Evolutionary conservation across 2,329 filamentous ascomycete genomes (phyloP), one percentile per base, ranked within the genome.

Genomic region (Trichocomaceae sp.): DNA sequence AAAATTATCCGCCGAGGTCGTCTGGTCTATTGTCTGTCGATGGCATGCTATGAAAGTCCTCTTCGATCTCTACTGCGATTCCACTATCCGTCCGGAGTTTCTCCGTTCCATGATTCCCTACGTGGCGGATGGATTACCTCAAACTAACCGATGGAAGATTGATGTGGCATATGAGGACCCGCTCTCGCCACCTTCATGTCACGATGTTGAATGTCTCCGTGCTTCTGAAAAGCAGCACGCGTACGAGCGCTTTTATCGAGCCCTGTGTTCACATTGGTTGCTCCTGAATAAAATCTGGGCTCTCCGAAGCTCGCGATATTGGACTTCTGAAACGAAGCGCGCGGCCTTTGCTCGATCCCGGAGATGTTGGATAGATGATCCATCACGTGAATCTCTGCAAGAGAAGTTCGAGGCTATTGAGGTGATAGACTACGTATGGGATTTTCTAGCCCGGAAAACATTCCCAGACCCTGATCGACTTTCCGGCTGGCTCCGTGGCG

Each of bases 31-130:
- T 48, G 33, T 56, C 17, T 33, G 20, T 44, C 49, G 54, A 48
- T 56, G 54, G 42, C 44, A 56, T 10, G 35, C 42, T 22, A 52
- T 56, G 20, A 56, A 52, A 29, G 4, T 39, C 19, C 49, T 56
- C 17, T 56, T 56, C 13, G 9, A 52, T 17, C 35, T 56, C 1
- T 56, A 56, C 23, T 52, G 33, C 23, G 49, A 56, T 15, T 52
- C 54, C 9, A 31, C 33, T 6, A 41, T 56, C 22, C 44, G 39
- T 15, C 42, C 13, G 12, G 41, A 37, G 17, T 55, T 37, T 39
- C 39, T 55, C 8, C 47, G 31, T 12, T 55, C 53, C 0, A 12
- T 46, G 10, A 26, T 56, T 23, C 31, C 41, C 19, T 42, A 48
- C 13, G 5, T 3, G n/a, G 31, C 13, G 8, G 22, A 52, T 19